Evolutionary conservation across 768 basidiomycete species (phyloP), one percentile per base, ranked within the genome.

Genomic region (Mycena belliarum): DNA sequence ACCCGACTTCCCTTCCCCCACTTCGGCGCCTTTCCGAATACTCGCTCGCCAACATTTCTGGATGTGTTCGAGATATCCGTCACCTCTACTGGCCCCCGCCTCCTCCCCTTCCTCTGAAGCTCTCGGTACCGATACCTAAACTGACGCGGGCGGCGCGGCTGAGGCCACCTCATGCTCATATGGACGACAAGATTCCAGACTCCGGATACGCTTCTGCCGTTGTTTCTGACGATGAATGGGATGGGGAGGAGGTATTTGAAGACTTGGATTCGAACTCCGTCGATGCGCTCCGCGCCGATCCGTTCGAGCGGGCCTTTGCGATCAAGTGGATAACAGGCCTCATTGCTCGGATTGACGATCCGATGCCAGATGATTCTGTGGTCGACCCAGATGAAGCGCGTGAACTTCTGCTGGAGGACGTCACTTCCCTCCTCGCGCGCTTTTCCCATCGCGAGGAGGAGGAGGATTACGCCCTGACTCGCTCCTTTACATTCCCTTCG

Each of bases 141-240:
- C 37, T 38, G 37, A n/a, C 18, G 18, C 37, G 18, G 2, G 18
- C 68, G 40, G 57, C 59, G 11, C 70, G 69, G 25, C 65, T 63
- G 26, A 67, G 52, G 50, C 29, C 12, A 32, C 29, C 29, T 32
- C 53, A 43, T 29, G 59, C 67, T 51, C 72, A 49, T 69, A 76
- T 77, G 54, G 78, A 79, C 49, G 70, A 67, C 10, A 55, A 57
- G 18, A 76, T 82, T 4, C 84, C 85, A 1, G 89, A 92, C 70
- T 91, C 89, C 12, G 90, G 90, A 33, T 91, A 91, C 61, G 90
- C 87, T 6, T 89, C 88, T 38, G 87, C 85, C 24, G 86, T 85
- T 49, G 85, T 83, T 47, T 84, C 85, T 0, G 82, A 81, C 1
- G 79, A 78, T 2, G 71, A 72, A 53, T 18, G 46, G 23, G 52